Base-by-base conservation (phyloP, 2,329 filamentous ascomycete genomes). In the Calonectria ilicicola region DNA sequence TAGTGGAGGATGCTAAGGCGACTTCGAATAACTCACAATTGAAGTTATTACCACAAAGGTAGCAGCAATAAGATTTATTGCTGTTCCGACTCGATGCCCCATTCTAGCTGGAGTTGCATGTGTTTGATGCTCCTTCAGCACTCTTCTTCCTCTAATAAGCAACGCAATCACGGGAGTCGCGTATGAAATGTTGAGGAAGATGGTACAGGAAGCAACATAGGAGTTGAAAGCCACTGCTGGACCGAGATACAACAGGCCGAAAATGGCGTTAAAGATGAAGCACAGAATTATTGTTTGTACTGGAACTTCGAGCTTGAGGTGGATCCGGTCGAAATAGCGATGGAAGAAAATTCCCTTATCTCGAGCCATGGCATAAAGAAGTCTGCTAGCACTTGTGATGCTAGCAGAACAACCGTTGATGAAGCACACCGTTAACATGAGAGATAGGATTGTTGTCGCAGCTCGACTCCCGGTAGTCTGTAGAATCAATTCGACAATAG, bases 321-420 rank as follows among this genome's bases (percentile, higher is more conserved):
- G 72, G 51, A 85, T 81, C 53, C 82, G 78, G 5, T 78, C 78
- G 62, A 84, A 84, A 70, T 80, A 83, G 2, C 19, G 17, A 32
- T 69, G 65, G 65, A 78, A 82, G n/a, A 82, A 69, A 26, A 83
- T 80, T 7, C 83, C 85, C 60, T 80, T 81, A 67, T 87, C 87
- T 46, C 86, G 81, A 4, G 87, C 86, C 81, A 88, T 86, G 6
- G 86, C 80, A 72, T 82, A 88, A 15, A 86, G 73, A 17, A 88
- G 80, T 40, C 86, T 80, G 42, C 82, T 86, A 0, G 83, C 85
- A 65, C 82, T 85, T 10, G 85, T 87, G 9, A 86, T 81, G 46
- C 84, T 84, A 1, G 85, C 85, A n/a, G 83, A 84, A 10, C 85
- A 86, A 19, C 86, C 86, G 32, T 87, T 86, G 49, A 87, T 80